phyloP scores from a whole-genome alignment of 345 rosid genomes.

The Psidium guajava region DNA sequence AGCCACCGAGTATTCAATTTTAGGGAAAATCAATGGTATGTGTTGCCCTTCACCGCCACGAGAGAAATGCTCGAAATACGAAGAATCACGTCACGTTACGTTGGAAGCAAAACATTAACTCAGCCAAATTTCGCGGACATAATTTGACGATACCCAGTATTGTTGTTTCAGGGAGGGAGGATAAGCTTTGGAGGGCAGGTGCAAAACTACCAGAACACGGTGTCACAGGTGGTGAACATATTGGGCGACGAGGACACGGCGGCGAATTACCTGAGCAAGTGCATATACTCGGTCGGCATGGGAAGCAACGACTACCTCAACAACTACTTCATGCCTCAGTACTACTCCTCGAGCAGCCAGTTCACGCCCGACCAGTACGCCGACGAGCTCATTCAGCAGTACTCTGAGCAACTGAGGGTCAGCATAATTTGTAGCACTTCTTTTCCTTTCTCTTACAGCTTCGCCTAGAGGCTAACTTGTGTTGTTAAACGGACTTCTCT shows the following conservation, averaged over 20 bases:
- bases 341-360: slow-evolving; percentile 39
- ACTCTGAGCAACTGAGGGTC: slow-evolving; percentile 53
- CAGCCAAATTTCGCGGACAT: background rate
- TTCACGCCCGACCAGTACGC: slow-evolving; percentile 54
- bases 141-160: background rate
- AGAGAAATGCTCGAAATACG: background rate
- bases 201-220: slow-evolving; percentile 49
- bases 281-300: slow-evolving; percentile 72
- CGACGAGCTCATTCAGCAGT: slow-evolving; percentile 42
- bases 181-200: slow-evolving; percentile 71
- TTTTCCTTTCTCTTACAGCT: background rate
- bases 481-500: background rate
- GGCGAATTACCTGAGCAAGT: slow-evolving; percentile 41
- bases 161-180: slow-evolving; percentile 47
- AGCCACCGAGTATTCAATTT: background rate
- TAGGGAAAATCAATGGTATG: background rate
- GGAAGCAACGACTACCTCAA: slow-evolving; percentile 97
- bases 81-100: background rate
- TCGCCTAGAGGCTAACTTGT: background rate
- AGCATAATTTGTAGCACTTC: background rate
- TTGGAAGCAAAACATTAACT: background rate
- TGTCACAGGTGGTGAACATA: slow-evolving; percentile 37
- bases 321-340: slow-evolving; percentile 77
- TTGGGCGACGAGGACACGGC: slow-evolving; percentile 56
- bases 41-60: background rate